Evolutionary conservation across 2,329 filamentous ascomycete species (phyloP), one percentile per base, ranked within the genome.

Genomic region (Fusarium sacchari): DNA sequence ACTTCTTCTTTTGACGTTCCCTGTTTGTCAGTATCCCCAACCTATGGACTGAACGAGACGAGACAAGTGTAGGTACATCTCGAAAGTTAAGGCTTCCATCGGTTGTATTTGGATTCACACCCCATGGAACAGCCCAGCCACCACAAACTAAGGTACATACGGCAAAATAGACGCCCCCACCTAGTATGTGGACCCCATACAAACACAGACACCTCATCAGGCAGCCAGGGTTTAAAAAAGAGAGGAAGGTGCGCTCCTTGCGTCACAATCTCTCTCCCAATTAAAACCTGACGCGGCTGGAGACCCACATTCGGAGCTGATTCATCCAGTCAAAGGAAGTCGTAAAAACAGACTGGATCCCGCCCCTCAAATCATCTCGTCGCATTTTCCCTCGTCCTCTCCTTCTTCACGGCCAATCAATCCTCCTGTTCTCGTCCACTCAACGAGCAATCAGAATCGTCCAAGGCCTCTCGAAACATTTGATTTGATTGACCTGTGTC

Each of bases 311-410:
- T n/a, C 39, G 44, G 77, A 74, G 83, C 82, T 85, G 82, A 85
- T 79, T 85, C 83, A 86, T 85, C 86, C 86, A 87, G 83, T 87
- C 82, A 62, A 68, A 87, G 78, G 42, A 50, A 85, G 79, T 79
- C 79, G 80, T 82, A 81, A 83, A 74, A 84, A 82, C 81, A 81
- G 78, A 79, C 80, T 80, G 80, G 81, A 81, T 81, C 81, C 80
- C 70, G 80, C 79, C 84, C 83, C 83, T 87, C 86, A 87, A 87
- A 87, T 87, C 86, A 87, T 80, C 82, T 85, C 81, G 81, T 83
- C 81, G 81, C 81, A 85, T 84, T 83, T 80, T 55, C 50, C 76
- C 77, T 84, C 83, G 81, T 83, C 82, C 80, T 81, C 79, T 80
- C 79, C 81, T 82, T 74, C 60, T 80, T 79, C 82, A 85, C 82